A percentile compares a stretch with the other conserved stretches of the same genome.
Evolutionary conservation across 345 rosid species (phyloP).

Genomic region (Eutrema japonicum): DNA sequence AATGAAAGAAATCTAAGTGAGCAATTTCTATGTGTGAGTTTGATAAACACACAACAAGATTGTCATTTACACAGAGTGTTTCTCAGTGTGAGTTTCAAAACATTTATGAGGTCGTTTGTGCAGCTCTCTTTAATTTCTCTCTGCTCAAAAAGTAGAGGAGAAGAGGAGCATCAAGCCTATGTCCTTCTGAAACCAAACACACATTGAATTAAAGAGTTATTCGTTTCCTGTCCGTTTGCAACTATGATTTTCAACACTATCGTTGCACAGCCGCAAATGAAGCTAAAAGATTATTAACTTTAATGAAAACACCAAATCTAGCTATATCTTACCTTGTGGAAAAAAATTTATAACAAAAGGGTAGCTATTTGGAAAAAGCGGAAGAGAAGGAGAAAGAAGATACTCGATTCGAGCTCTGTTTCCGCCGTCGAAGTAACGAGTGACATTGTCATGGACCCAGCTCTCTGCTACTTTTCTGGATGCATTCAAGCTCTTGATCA

Average conservation of each 20-base stretch:
- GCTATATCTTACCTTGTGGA: not conserved
- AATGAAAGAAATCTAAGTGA: not conserved
- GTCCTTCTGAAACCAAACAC: slow-evolving; percentile 9
- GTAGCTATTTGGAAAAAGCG: not conserved
- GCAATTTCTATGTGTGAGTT: not conserved
- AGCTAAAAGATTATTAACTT: not conserved
- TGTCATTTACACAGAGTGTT: not conserved
- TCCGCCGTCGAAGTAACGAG: slow-evolving; percentile 70
- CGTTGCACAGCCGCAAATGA: not conserved
- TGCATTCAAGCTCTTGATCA: slow-evolving; percentile 71
- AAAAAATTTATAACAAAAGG: not conserved
- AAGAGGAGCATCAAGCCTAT: not conserved
- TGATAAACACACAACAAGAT: not conserved
- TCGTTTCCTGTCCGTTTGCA: not conserved
- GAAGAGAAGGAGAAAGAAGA: slow-evolving; percentile 28
- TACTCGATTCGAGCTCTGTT: slow-evolving; percentile 73
- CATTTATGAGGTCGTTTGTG: not conserved
- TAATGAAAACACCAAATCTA: not conserved
- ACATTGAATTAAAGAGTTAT: not conserved
- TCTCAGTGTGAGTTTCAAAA: not conserved
- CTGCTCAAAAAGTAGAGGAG: not conserved
- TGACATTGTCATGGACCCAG: slow-evolving; percentile 97
- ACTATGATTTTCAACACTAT: not conserved
- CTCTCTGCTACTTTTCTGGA: slow-evolving; percentile 71
- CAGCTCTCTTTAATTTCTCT: not conserved